Evolutionary conservation across 345 rosid species (phyloP), one percentile per base, ranked within the genome.

Genomic region (Syzygium aqueum): DNA sequence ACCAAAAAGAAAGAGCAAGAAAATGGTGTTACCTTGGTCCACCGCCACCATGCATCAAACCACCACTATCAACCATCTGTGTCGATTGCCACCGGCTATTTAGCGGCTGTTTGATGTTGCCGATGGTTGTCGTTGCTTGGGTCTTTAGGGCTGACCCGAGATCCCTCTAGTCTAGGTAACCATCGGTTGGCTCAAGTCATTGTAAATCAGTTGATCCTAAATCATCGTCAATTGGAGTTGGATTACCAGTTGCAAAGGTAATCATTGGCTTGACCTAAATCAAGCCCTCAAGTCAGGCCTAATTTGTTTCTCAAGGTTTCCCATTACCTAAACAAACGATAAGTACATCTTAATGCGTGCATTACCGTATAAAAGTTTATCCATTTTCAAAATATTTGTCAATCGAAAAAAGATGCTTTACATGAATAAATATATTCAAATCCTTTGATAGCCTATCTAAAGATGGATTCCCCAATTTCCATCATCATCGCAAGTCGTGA

Each of bases 401-500:
- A 6, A 43, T 43, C 46, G 30, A 27, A 6, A 59, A 65, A 52
- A 53, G 22, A 65, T 16, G 78, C 5, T 7, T 67, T 30, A 8
- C 23, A 30, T 67, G 46, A 30, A 67, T 30, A 67, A 8, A 67
- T 67, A 67, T 3, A 7, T 67, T 16, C 43, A 65, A 7, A 67
- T 17, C 12, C 14, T 6, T 2, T 8, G 0, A 1, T 17, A 17
- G 23, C 7, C 46, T 21, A 67, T 67, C 1, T 33, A 1, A 65
- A 16, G 3, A 0, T 11, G 0, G 0, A 30, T 30, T 28, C 1
- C 46, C 5, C 23, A 16, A 67, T 8, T 30, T 33, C 12, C 46
- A 67, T 67, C 21, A 17, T 33, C 7, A 59, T 59, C 0, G 16
- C 0, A 7, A 22, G 11, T 28, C 5, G 22, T 17, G 25, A 30